Evolutionary conservation across 306 rosid genomes (phyloP), one percentile per base, ranked within the genome.

Genomic region (Ochetophila trinervis): DNA sequence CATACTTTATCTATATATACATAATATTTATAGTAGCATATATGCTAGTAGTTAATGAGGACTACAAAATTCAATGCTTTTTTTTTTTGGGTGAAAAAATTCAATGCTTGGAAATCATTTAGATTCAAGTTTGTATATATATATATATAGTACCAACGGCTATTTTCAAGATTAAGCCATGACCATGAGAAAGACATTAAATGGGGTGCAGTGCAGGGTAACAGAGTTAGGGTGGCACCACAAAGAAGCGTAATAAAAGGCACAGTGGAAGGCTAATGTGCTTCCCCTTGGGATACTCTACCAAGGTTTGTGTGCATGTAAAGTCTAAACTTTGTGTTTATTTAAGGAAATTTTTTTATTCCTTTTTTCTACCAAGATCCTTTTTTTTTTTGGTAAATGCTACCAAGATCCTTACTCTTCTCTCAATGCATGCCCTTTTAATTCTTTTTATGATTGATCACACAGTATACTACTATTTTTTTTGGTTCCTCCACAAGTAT

Each of bases 351-450:
- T 27, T 27, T 27, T 1, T 27, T 27, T 27, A 27, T 40, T 40
- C 2, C 2, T 10, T 40, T 40, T 40, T 40, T 40, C 75, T 63
- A n/a, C n/a, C n/a, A n/a, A n/a, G n/a, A n/a, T 68, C 68, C 57
- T 14, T 68, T 49, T 23, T 68, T 64, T n/a, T n/a, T n/a, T n/a
- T n/a, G n/a, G n/a, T n/a, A n/a, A n/a, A n/a, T 45, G 72, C 73
- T 54, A 63, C 62, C 62, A 53, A 73, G 69, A 64, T 69, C 69
- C 73, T 54, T 36, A 20, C 48, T 69, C 76, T 73, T 64, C 70
- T 64, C 69, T 78, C 73, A 18, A 69, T 53, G 69, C 48, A 44
- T 5, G 13, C 60, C 72, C 40, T 47, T 68, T 73, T 66, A 15
- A 40, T 63, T 40, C 63, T 72, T 72, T 61, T 63, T 12, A 61